Conservation (phyloP, 1,139 yeast species). For the Maudiozyma humilis region DNA sequence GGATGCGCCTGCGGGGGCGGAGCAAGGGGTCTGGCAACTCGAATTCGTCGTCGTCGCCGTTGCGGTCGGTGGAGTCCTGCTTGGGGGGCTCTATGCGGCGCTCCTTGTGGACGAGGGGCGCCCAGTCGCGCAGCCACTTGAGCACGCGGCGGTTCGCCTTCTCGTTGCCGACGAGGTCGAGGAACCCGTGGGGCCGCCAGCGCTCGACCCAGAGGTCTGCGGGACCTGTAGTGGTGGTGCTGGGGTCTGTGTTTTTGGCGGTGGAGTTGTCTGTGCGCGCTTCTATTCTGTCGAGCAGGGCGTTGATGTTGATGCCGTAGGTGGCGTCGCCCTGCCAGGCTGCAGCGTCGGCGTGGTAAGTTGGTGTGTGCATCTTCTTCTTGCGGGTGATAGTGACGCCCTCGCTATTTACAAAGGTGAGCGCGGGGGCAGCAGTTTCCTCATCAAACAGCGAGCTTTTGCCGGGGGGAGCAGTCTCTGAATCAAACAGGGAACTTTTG, state of each 20-base stretch:
- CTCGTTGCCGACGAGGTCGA: conserved; percentile 79
- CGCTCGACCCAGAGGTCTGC: conserved; percentile 70
- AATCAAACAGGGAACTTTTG: conserved; percentile 12
- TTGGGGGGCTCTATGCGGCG: conserved; percentile 17
- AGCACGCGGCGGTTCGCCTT: conserved; percentile 60
- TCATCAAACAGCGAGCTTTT: too few relatives aligned
- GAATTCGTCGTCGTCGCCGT: conserved; percentile 9
- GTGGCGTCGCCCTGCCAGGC: conserved; percentile 26
- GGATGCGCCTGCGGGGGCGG: conserved; percentile 62
- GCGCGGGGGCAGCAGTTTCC: not conserved
- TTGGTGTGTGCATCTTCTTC: too few relatives aligned
- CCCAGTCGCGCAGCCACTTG: conserved; percentile 81
- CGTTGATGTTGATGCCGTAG: conserved; percentile 34
- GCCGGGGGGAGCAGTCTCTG: too few relatives aligned
- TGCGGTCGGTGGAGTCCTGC: conserved; percentile 13
- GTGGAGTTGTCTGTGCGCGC: too few relatives aligned
- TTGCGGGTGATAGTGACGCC: not conserved
- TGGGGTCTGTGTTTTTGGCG: too few relatives aligned
- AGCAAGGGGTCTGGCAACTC: conserved; percentile 44
- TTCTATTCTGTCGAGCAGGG: conserved; percentile 31
- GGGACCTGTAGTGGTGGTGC: too few relatives aligned
- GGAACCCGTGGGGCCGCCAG: conserved; percentile 66
- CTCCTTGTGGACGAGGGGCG: conserved; percentile 52
- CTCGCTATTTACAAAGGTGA: conserved; percentile 1
- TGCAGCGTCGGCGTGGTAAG: too few relatives aligned